Evolutionary conservation across 805 yeast genomes (phyloP), one percentile per base, ranked within the genome.

Genomic region (Metschnikowia matae): DNA sequence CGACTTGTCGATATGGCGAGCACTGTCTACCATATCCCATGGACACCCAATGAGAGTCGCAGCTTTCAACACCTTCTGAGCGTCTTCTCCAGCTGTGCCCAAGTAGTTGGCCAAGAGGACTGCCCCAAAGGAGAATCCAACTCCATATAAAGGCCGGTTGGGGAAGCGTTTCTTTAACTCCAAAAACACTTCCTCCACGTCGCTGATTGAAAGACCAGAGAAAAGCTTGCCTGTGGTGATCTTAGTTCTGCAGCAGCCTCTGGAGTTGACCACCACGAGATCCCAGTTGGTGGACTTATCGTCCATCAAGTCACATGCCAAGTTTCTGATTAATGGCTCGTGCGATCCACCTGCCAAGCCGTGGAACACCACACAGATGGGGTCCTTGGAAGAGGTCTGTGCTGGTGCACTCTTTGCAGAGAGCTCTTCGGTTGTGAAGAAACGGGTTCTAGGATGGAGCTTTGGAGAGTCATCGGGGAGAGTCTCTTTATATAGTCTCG

Each of bases 301-400:
- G 20, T 43, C 52, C 51, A 29, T 59, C 57, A 81, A 62, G 20
- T 67, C 62, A 40, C 72, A 68, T 15, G 81, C 77, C 35, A 84
- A 62, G 49, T 87, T 77, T 21, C 94, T 75, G 39, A 88, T 81
- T 61, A 88, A 82, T 6, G 86, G 75, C 62, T 88, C 96, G 54
- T 84, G 87, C n/a, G 91, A 83, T 0, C 96, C 94, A 5, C 96
- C 96, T 1, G 87, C 84, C 36, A 88, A 76, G 0, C 96, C 96
- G 62, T 89, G 96, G 39, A 86, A 66, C 3, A 80, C 68, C 31
- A 88, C 77, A 15, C 85, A 70, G 60, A 89, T 71, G 2, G 95
- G 95, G 44, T 65, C 74, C 2, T 71, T 57, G 44, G 67, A 71
- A 17, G 68, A 69, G 5, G 29, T 37, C 35, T 52, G 56, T 20